Evolutionary conservation across 345 rosid species (phyloP), one percentile per base, ranked within the genome.

Genomic region (Citrus trifoliata): DNA sequence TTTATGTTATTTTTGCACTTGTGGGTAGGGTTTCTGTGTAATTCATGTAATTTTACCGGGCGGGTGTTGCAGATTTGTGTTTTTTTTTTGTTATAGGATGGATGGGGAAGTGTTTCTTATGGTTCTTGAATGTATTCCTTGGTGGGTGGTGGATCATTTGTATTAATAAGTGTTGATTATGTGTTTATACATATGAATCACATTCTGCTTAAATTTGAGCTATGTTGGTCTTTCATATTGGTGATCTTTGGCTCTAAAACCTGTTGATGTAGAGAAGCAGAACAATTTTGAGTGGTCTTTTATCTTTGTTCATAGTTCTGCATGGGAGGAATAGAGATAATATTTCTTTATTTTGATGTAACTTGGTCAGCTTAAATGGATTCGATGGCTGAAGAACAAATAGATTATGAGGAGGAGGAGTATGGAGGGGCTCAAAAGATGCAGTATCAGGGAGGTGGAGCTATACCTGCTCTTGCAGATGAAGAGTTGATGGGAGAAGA

Each of bases 401-500:
- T 88, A 61, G 87, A 86, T 78, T 86, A 58, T 46, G 85, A 77
- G 6, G 90, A 89, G 25, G 89, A 86, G 71, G 92, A 86, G 64
- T 90, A 83, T 80, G 94, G 89, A 77, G 89, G 88, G 71, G 82
- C 74, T 71, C 90, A 84, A 72, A 91, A 91, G 91, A 78, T 83
- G 77, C 87, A 82, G 63, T 89, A 87, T 83, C 97, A 91, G 73
- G 94, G 93, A 66, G 84, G 89, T 70, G 97, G 93, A 73, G 88
- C 97, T 46, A 93, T 93, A 67, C 93, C 97, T 83, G 96, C 97
- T 37, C 84, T 93, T 76, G 93, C 90, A 5, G 97, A 93, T 82
- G 97, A 88, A 81, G 97, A 91, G 73, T 63, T 90, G 59, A 86
- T 92, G 81, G 95, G 90, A 60, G 93, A 89, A 80, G 97, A 93